Base-by-base conservation (phyloP, 257 asterid species). In the Salvia miltiorrhiza region DNA sequence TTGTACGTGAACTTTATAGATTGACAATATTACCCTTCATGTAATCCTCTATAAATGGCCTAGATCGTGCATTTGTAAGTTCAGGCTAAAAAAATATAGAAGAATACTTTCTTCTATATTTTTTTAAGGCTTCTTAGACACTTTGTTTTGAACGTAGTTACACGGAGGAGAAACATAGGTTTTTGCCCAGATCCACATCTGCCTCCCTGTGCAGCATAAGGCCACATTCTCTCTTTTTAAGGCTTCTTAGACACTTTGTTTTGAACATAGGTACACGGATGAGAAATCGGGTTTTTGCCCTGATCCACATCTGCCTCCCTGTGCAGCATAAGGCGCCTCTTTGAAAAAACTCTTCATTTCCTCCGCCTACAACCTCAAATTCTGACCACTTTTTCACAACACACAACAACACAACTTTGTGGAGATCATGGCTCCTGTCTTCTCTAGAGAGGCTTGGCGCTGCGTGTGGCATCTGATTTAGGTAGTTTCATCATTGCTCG, bases 381-480 rank as follows among this genome's bases (percentile, higher is more conserved):
- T 73, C 2, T 28, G 41, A 4, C 49, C 4, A 30, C 4, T 14
- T 48, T 5, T 1, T 11, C 4, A 52, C 50, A 53, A 20, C n/a
- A n/a, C n/a, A n/a, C n/a, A n/a, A n/a, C n/a, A n/a, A n/a, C 41
- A 63, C 85, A 92, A 96, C 65, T 92, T 92, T 68, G 90, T 92
- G 48, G 98, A 92, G 79, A 92, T 92, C 70, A 90, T 90, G 98
- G 96, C 98, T 37, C 98, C 97, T 0, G 97, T 92, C 39, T 90
- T 92, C 71, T 92, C 97, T 40, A 84, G 93, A 76, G 86, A 86
- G 3, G 97, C 97, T 58, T 92, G 98, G 98, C 92, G 90, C 10
- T 90, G 98, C 26, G 93, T 87, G 39, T 92, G 97, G 98, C 83
- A 92, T 74, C 62, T 92, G 87, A 92, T 92, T 73, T 97, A 92